Conservation (phyloP, 78 protist genomes). For the Diacronema lutheri region DNA sequence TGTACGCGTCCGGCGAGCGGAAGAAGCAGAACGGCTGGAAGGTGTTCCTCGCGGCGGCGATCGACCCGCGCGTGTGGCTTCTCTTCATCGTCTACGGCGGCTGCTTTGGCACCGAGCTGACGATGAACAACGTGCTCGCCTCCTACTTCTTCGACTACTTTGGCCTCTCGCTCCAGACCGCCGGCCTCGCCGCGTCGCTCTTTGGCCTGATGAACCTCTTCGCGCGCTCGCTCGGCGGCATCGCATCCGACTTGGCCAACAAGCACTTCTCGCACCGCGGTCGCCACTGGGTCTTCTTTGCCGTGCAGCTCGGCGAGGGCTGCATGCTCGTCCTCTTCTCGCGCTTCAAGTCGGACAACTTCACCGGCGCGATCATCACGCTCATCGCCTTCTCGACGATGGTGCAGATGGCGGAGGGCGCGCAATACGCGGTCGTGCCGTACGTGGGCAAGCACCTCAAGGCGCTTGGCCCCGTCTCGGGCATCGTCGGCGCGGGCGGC, state of each 20-base stretch:
- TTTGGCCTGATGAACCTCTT: constrained; percentile 25
- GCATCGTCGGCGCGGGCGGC: constrained; percentile 18
- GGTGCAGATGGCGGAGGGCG: constrained; percentile 29
- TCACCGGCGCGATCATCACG: background rate
- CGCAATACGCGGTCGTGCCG: background rate
- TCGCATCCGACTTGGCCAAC: background rate
- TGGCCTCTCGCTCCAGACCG: background rate
- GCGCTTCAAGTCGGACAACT: background rate
- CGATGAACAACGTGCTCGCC: background rate
- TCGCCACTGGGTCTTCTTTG: background rate
- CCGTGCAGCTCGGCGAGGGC: constrained; percentile 5
- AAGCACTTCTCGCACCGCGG: background rate
- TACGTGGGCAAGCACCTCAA: background rate
- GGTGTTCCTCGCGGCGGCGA: no score
- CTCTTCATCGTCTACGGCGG: background rate
- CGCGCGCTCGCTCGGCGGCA: constrained; percentile 27
- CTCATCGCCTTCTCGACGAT: background rate
- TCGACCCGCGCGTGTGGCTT: background rate
- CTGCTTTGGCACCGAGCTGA: constrained; percentile 26
- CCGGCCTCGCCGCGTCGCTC: background rate
- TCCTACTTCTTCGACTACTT: background rate
- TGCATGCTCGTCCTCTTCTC: background rate
- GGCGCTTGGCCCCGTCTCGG: background rate
- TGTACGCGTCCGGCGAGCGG: constrained; percentile 2
- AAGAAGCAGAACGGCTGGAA: background rate